Conservation (phyloP, 23 red algal species). For the Chondrus crispus region DNA sequence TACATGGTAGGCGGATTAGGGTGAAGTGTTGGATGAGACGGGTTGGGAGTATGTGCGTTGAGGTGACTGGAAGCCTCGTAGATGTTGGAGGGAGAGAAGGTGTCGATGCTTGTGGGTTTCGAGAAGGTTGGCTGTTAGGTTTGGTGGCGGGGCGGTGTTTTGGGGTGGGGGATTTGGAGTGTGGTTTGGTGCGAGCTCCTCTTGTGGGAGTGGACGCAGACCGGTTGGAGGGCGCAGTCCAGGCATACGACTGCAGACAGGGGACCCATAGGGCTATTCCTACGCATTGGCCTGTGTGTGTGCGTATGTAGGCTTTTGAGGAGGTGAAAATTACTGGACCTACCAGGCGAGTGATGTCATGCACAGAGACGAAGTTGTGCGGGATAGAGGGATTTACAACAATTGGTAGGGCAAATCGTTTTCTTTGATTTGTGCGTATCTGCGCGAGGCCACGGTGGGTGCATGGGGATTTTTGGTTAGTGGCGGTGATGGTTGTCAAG, state of each 20-base stretch:
- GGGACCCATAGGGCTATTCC: too few species aligned
- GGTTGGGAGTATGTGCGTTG: not conserved
- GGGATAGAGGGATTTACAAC: not conserved
- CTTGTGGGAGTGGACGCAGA: too few species aligned
- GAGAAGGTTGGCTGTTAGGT: too few species aligned
- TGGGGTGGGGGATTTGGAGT: too few species aligned
- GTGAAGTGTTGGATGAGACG: not conserved
- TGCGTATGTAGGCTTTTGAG: too few species aligned
- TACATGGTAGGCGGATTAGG: not conserved
- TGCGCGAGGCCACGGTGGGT: not conserved
- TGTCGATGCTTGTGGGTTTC: not conserved
- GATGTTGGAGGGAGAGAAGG: not conserved
- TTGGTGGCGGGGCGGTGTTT: too few species aligned
- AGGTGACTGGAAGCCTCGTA: not conserved
- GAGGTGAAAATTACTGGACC: not conserved
- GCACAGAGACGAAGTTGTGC: constrained; percentile 8
- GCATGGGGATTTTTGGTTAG: not conserved
- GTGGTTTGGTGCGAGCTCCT: too few species aligned
- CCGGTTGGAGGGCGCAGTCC: too few species aligned
- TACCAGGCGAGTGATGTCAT: not conserved
- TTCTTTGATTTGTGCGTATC: not conserved
- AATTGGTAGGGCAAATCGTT: not conserved
- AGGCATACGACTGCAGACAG: too few species aligned
- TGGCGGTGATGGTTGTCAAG: not conserved
- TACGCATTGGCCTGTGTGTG: too few species aligned